Conservation (phyloP, 1,284 basidiomycete genomes). For the Cutaneotrichosporon dermatis region DNA sequence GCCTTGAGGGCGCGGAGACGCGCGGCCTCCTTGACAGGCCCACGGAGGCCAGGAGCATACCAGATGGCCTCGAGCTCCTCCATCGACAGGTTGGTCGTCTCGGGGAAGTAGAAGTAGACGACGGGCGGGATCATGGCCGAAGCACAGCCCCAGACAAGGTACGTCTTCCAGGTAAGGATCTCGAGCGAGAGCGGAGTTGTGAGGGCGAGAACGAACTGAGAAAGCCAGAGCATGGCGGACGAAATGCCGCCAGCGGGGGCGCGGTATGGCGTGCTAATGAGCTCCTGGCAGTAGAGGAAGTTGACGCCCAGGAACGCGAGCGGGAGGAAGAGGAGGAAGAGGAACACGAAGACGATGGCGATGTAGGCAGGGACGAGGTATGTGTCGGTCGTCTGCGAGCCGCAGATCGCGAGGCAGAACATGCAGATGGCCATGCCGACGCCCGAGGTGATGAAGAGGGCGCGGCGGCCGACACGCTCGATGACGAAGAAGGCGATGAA, state of each 20-base stretch:
- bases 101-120: constrained; percentile 35
- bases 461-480: constrained; percentile 35
- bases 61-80: constrained; percentile 30
- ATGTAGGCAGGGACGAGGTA: constrained; percentile 28
- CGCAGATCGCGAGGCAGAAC: constrained; percentile 33
- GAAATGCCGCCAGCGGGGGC: constrained; percentile 33
- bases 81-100: constrained; percentile 30
- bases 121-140: constrained; percentile 22
- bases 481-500: constrained; percentile 28
- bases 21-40: constrained; percentile 8
- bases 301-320: constrained; percentile 34
- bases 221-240: constrained; percentile 28
- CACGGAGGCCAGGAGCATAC: constrained; percentile 5
- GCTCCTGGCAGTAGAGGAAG: constrained; percentile 32
- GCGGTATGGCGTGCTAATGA: constrained; percentile 31
- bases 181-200: constrained; percentile 28
- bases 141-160: constrained; percentile 23
- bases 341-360: constrained; percentile 32
- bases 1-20: constrained; percentile 10
- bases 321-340: constrained; percentile 33
- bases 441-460: constrained; percentile 34
- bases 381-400: constrained; percentile 26
- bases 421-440: constrained; percentile 34
- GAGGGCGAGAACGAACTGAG: constrained; percentile 24
- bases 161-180: constrained; percentile 25